These are phyloP conservation scores for Daedalea quercina DNA, from an alignment of 768 basidiomycete species.

Conservation along the genomic window DNA sequence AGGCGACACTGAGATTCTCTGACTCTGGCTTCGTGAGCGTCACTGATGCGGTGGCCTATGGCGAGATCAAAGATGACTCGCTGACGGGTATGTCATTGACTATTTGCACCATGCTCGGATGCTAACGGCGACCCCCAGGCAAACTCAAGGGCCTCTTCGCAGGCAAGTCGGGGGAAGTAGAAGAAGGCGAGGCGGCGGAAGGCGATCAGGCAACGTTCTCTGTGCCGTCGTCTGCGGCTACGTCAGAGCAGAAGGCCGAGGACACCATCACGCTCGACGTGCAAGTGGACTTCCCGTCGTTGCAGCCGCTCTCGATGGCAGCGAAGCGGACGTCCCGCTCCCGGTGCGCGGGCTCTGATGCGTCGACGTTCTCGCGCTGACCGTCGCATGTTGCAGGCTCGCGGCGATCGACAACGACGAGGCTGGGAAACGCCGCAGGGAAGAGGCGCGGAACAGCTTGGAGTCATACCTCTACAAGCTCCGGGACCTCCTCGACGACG, in stretches of 20 bases:
- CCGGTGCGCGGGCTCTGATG: constrained; percentile 43
- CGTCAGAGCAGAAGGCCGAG: constrained; percentile 26
- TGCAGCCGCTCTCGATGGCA: constrained; percentile 69
- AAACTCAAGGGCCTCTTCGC: constrained; percentile 89
- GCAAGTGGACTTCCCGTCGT: constrained; percentile 52
- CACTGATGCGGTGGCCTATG: constrained; percentile 70
- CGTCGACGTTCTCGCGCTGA: neutral
- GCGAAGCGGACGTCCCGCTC: constrained; percentile 70
- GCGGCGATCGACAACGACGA: constrained; percentile 76
- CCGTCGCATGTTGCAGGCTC: constrained; percentile 42
- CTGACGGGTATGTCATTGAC: constrained; percentile 47
- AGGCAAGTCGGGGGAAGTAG: constrained; percentile 34
- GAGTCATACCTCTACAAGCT: constrained; percentile 93
- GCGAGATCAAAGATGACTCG: constrained; percentile 78
- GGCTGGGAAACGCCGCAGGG: constrained; percentile 64
- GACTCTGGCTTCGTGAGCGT: constrained; percentile 84
- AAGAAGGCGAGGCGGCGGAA: constrained; percentile 26
- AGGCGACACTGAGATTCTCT: constrained; percentile 75
- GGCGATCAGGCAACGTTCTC: constrained; percentile 11
- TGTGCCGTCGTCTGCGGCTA: constrained; percentile 24
- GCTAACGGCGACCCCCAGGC: constrained; percentile 33
- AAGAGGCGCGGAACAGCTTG: constrained; percentile 86
- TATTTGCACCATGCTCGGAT: constrained; percentile 7
- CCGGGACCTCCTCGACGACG: constrained; percentile 72
- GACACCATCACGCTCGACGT: constrained; percentile 66